A percentile compares a stretch with the other conserved stretches of the same genome.
These are phyloP conservation scores for Ananas comosus DNA, from an alignment of 176 grass and related monocot genomes.

Conservation along the genomic window DNA sequence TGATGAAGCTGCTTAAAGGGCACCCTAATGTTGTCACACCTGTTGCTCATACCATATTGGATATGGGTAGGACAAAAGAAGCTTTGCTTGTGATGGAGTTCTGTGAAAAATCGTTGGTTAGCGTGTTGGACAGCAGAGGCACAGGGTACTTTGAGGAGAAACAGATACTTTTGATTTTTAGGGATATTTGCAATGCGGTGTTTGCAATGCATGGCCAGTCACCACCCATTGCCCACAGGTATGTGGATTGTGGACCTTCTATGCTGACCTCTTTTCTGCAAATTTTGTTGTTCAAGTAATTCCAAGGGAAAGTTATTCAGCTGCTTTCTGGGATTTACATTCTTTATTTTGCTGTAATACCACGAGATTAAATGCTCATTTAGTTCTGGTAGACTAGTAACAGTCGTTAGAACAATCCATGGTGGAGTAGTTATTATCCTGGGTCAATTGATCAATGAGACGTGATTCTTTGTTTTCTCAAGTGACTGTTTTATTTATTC, in stretches of 20 bases:
- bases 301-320: no score
- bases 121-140: constrained; percentile 55
- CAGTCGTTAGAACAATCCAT: no score
- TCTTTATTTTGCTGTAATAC: no score
- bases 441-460: no score
- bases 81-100: constrained; percentile 69
- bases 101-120: constrained; percentile 64
- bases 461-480: no score
- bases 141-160: constrained; percentile 65
- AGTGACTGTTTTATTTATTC: no score
- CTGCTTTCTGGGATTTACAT: no score
- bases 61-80: constrained; percentile 73
- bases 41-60: constrained; percentile 57
- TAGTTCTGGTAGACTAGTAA: no score
- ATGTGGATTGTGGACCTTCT: background rate
- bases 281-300: no score
- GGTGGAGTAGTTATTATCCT: no score
- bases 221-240: constrained; percentile 84
- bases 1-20: constrained; percentile 60
- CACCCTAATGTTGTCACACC: constrained; percentile 67
- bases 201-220: constrained; percentile 73
- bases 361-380: no score
- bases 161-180: constrained; percentile 61
- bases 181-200: constrained; percentile 75
- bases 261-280: background rate